Evolutionary conservation across 352 stramenopile species (phyloP), one percentile per base, ranked within the genome.

Genomic region (Pythium sukuiense): DNA sequence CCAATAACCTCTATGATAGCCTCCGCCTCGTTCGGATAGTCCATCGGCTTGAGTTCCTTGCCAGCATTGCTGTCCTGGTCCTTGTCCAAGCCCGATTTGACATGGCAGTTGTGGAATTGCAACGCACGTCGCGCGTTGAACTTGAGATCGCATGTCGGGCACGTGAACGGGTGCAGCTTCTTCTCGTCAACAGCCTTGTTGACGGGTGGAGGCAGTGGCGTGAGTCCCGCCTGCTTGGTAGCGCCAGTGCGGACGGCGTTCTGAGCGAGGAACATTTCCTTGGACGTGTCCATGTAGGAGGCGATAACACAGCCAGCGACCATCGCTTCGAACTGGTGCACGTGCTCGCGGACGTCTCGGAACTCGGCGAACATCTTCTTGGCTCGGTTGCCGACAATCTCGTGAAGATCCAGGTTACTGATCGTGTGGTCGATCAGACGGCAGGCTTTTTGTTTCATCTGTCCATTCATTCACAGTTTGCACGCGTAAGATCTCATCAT

Each of bases 301-400:
- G 86, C 87, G 50, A 97, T 95, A 13, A 96, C 83, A 60, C 89
- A 97, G 12, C 87, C 89, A 30, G 89, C 88, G 20, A 96, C 85
- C 76, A 98, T 92, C 27, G 84, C 90, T 64, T 98, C 94, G 61
- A 98, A 98, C 71, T 98, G 89, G 59, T 99, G 96, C 18, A 98
- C 89, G 58, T 98, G 87, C 72, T 99, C 96, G 53, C 92, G 87
- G 69, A 98, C 89, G 58, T 98, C 95, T 76, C 96, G 93, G 81
- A 98, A 99, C 61, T 96, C 91, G 41, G 96, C 95, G 84, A 98
- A 99, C 70, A 98, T 90, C 73, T 98, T 97, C 74, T 98, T 98
- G 9, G 92, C 93, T 27, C 91, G 85, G 68, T 96, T 96, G 26
- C 97, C 86, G 3, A 99, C 92, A 43, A 97, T 97, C 61, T 98